A percentile compares a stretch with the other conserved stretches of the same genome.
Evolutionary conservation across 495 filamentous ascomycete species (phyloP).

Genomic region (Aspergillus conjunctus): DNA sequence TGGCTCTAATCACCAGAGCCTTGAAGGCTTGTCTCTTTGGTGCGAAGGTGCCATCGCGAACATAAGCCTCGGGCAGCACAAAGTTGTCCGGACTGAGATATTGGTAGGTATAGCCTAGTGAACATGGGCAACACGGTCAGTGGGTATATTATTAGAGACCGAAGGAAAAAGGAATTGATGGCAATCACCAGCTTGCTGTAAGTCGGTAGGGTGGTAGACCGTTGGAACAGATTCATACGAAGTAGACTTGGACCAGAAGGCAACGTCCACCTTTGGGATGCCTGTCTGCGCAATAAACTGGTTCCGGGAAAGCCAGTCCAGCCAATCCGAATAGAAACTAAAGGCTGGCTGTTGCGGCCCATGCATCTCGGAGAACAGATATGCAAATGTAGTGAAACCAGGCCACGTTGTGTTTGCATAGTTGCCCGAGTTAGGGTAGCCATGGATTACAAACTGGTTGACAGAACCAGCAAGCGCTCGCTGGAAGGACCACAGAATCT

Average conservation of each 20-base stretch:
- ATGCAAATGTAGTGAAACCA: slow-evolving; percentile 3
- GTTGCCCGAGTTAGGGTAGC: neutral
- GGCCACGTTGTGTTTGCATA: slow-evolving; percentile 13
- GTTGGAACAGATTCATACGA: neutral
- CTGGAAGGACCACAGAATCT: slow-evolving; percentile 4
- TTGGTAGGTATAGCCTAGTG: slow-evolving; percentile 11
- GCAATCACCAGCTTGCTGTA: slow-evolving; percentile 6
- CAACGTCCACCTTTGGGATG: slow-evolving; percentile 7
- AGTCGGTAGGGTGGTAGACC: neutral
- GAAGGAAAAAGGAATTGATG: no score
- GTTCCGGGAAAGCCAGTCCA: slow-evolving; percentile 4
- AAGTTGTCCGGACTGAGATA: slow-evolving; percentile 20
- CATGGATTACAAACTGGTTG: slow-evolving; percentile 5
- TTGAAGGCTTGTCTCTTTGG: slow-evolving; percentile 1
- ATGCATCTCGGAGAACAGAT: slow-evolving; percentile 8
- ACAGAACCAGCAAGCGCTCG: neutral
- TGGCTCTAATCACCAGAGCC: slow-evolving; percentile 7
- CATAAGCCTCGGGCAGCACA: slow-evolving; percentile 7
- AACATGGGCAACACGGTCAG: neutral
- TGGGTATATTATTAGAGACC: neutral
- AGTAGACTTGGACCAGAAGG: slow-evolving; percentile 6
- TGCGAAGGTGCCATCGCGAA: neutral
- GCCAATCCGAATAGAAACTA: neutral
- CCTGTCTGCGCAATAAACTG: slow-evolving; percentile 5
- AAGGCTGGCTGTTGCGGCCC: slow-evolving; percentile 4